Percentiles rank a stretch among this genome's conserved stretches.
Conservation (phyloP, 139 green algal genomes). For the Gonium pectorale region DNA sequence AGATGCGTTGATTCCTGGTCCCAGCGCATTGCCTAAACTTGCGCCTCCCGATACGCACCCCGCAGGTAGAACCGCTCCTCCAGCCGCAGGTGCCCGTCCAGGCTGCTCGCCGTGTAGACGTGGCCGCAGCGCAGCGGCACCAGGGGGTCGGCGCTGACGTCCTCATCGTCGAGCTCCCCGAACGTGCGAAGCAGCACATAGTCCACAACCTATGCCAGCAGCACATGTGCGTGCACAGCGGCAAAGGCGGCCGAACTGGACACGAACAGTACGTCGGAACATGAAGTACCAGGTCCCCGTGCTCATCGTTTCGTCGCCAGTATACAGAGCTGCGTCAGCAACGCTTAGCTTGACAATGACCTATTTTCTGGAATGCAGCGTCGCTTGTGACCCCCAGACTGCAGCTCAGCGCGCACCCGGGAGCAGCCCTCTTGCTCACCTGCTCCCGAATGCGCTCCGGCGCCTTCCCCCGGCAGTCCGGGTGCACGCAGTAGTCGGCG, state of each 20-base stretch:
- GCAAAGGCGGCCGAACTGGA: too few species aligned
- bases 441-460: not conserved
- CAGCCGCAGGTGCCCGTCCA: constrained; percentile 64
- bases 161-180: constrained; percentile 55
- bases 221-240: constrained; percentile 11
- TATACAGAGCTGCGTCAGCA: too few species aligned
- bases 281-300: too few species aligned
- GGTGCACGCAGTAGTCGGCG: constrained; percentile 11
- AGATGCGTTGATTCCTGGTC: too few species aligned
- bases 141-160: constrained; percentile 67
- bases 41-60: not conserved
- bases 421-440: not conserved
- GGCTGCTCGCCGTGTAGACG: constrained; percentile 41
- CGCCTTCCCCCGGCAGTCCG: constrained; percentile 6
- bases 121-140: constrained; percentile 74
- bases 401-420: too few species aligned
- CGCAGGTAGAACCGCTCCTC: too few species aligned
- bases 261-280: too few species aligned
- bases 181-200: constrained; percentile 57
- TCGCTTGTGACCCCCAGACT: too few species aligned
- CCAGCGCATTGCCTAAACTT: too few species aligned
- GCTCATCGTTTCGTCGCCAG: too few species aligned
- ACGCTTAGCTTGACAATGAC: too few species aligned
- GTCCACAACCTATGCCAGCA: constrained; percentile 69
- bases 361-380: too few species aligned